A percentile compares a stretch with the other conserved stretches of the same genome.
Evolutionary conservation across 169 alveolate genomes (phyloP).

Genomic region (Babesia ovis): DNA sequence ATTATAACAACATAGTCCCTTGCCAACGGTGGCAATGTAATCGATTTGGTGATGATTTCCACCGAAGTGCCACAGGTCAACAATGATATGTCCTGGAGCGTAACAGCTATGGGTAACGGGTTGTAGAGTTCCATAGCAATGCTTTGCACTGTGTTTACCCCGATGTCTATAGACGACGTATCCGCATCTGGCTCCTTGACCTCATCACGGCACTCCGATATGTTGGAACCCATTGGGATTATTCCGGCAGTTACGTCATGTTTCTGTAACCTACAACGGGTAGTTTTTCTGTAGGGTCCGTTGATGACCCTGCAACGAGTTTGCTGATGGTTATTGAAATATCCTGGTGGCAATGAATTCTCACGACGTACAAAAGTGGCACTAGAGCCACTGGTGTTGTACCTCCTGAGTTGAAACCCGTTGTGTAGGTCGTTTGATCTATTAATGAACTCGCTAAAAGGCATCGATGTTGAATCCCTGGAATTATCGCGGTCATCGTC

Average conservation of each 20-base stretch:
- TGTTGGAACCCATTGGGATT: neutral
- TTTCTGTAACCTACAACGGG: slow-evolving; percentile 5
- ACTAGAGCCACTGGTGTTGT: no score
- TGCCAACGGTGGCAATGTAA: slow-evolving; percentile 1
- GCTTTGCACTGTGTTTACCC: neutral
- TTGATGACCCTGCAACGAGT: slow-evolving; percentile 19
- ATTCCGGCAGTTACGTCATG: no score
- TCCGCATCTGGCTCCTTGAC: neutral
- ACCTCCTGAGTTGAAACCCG: no score
- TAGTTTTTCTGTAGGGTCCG: neutral
- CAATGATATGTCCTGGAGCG: slow-evolving; percentile 9
- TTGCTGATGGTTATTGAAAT: neutral
- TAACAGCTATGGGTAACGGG: slow-evolving; percentile 34
- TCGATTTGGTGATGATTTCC: neutral
- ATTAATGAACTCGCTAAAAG: no score
- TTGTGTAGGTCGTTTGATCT: no score
- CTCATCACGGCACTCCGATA: neutral
- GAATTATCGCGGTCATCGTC: neutral
- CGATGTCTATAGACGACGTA: neutral
- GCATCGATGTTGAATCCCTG: no score
- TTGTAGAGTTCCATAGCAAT: slow-evolving; percentile 4
- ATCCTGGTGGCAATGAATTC: no score
- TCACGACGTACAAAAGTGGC: no score
- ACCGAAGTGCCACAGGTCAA: slow-evolving; percentile 17
- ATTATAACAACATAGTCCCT: neutral